Percentiles rank a stretch among this genome's conserved stretches.
phyloP scores from a whole-genome alignment of 495 filamentous ascomycete species.

The Thozetella sp. region DNA sequence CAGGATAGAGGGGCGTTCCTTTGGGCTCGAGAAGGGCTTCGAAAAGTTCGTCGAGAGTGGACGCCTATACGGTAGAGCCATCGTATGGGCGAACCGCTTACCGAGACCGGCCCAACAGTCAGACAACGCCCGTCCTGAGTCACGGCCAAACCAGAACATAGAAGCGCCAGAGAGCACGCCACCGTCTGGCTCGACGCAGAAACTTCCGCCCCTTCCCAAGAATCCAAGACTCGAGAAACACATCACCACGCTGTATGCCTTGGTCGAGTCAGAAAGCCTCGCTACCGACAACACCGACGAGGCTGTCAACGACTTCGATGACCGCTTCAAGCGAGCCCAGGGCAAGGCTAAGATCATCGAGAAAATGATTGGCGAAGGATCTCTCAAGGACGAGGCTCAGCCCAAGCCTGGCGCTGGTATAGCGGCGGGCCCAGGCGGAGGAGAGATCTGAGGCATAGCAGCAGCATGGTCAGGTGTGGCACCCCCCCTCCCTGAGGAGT shows the following conservation, averaged over 20 bases:
- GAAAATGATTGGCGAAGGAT: constrained; percentile 64
- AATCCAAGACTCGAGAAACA: constrained; percentile 74
- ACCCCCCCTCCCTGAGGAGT: neutral
- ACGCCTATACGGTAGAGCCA: constrained; percentile 74
- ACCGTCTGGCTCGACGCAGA: neutral
- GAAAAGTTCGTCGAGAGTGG: constrained; percentile 86
- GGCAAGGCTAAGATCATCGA: constrained; percentile 84
- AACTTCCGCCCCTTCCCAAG: constrained; percentile 39
- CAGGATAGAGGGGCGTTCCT: constrained; percentile 81
- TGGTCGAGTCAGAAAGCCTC: constrained; percentile 80
- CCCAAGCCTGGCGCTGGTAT: constrained; percentile 6
- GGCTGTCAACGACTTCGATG: constrained; percentile 82
- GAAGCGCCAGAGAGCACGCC: constrained; percentile 10
- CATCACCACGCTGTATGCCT: constrained; percentile 66
- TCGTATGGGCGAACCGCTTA: constrained; percentile 70
- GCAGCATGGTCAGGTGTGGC: neutral
- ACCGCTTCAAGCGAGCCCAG: constrained; percentile 75
- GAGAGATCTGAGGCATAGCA: neutral
- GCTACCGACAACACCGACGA: constrained; percentile 81
- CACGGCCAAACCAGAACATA: neutral
- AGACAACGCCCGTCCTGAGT: neutral
- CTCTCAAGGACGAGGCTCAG: constrained; percentile 3
- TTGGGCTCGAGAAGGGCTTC: constrained; percentile 91
- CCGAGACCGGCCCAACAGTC: constrained; percentile 14
- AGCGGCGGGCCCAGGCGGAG: neutral